These are phyloP conservation scores for Pseudoturritis turrita DNA, from an alignment of 345 rosid species.

Conservation along the genomic window DNA sequence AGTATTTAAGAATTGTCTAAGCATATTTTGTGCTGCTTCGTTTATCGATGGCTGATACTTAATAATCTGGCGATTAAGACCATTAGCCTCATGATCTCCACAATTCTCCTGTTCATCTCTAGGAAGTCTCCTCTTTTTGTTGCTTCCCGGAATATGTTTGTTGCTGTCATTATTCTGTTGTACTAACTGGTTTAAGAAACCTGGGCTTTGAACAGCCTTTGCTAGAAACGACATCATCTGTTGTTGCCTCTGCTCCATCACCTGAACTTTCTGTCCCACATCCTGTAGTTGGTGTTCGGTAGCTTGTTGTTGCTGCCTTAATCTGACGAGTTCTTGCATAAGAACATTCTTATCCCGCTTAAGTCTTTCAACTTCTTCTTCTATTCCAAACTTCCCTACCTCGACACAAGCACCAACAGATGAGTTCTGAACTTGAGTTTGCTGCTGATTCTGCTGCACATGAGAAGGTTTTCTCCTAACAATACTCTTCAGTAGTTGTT, in stretches of 20 bases:
- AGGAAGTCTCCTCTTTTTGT: conserved; percentile 76
- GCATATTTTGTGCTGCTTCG: conserved; percentile 69
- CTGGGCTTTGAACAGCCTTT: conserved; percentile 80
- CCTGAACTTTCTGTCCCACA: conserved; percentile 76
- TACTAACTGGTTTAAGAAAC: conserved; percentile 74
- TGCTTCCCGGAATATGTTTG: conserved; percentile 54
- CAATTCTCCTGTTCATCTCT: conserved; percentile 48
- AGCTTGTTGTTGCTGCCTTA: conserved; percentile 84
- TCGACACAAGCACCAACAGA: conserved; percentile 72
- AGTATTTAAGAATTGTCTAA: conserved; percentile 53
- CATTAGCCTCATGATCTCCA: conserved; percentile 28
- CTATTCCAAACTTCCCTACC: conserved; percentile 83
- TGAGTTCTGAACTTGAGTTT: conserved; percentile 50
- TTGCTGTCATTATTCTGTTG: conserved; percentile 60
- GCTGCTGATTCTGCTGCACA: conserved; percentile 49
- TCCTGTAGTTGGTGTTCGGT: conserved; percentile 70
- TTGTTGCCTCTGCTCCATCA: conserved; percentile 93
- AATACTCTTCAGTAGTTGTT: conserved; percentile 60
- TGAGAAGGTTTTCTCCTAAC: conserved; percentile 65
- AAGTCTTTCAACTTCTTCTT: conserved; percentile 82
- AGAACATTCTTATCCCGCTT: conserved; percentile 87
- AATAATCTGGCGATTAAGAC: conserved; percentile 59
- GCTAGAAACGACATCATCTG: conserved; percentile 91
- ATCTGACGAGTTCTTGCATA: conserved; percentile 86
- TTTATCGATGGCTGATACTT: conserved; percentile 64